These are phyloP conservation scores for Boletellus sp. DNA, from an alignment of 1,284 basidiomycete genomes.

Conservation along the genomic window DNA sequence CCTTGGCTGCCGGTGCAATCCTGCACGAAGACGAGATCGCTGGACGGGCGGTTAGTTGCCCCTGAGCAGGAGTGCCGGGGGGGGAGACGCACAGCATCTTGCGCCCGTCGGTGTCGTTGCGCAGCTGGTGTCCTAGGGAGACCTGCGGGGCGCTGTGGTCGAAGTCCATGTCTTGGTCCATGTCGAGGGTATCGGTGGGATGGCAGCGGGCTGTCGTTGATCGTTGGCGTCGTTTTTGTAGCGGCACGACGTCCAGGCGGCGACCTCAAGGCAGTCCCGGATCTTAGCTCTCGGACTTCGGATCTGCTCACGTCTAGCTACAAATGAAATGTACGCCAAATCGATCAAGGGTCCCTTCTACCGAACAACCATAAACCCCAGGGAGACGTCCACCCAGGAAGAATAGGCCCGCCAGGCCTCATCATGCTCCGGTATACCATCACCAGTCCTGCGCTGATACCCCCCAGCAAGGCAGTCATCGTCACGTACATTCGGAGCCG, in stretches of 20 bases:
- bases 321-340: no score
- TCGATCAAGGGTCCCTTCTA: slow-evolving; percentile 38
- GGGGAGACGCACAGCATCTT: slow-evolving; percentile 77
- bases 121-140: slow-evolving; percentile 24
- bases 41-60: slow-evolving; percentile 30
- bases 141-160: slow-evolving; percentile 38
- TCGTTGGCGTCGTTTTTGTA: slow-evolving; percentile 15
- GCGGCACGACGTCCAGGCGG: slow-evolving; percentile 26
- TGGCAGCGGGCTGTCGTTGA: not conserved
- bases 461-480: slow-evolving; percentile 65
- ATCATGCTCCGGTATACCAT: slow-evolving; percentile 65
- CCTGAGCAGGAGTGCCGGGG: slow-evolving; percentile 5
- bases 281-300: slow-evolving; percentile 35
- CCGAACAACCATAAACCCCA: slow-evolving; percentile 63
- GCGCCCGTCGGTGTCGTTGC: slow-evolving; percentile 41
- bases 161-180: slow-evolving; percentile 79
- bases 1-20: slow-evolving; percentile 90
- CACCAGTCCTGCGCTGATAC: slow-evolving; percentile 63
- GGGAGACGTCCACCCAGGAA: slow-evolving; percentile 51
- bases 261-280: slow-evolving; percentile 38
- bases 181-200: slow-evolving; percentile 29
- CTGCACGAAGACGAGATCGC: slow-evolving; percentile 86
- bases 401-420: slow-evolving; percentile 51
- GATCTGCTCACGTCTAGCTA: slow-evolving; percentile 29
- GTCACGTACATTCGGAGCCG: slow-evolving; percentile 67